Conservation (phyloP, 257 asterid genomes). For the Cruciata laevipes region DNA sequence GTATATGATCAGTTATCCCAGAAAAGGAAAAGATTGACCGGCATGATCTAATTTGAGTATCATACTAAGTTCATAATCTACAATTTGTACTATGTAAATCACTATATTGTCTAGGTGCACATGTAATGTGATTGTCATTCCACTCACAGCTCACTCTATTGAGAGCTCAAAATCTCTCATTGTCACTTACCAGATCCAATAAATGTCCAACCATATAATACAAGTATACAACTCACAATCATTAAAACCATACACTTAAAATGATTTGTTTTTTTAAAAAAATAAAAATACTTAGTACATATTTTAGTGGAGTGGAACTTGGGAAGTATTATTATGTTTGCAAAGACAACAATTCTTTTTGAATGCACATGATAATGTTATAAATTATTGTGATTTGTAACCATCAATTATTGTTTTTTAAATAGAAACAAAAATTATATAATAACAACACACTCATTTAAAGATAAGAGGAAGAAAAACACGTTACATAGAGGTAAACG, state of each 20-base stretch:
- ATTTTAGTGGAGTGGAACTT: background rate
- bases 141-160: background rate
- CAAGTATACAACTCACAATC: background rate
- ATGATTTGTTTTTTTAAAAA: background rate
- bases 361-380: background rate
- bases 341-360: background rate
- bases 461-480: background rate
- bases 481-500: background rate
- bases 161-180: background rate
- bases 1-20: too few relatives aligned
- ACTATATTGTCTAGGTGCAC: background rate
- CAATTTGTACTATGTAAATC: background rate
- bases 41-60: too few relatives aligned
- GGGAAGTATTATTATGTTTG: background rate
- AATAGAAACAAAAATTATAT: too few relatives aligned
- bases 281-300: background rate
- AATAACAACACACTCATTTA: too few relatives aligned
- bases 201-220: constrained; percentile 6
- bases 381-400: too few relatives aligned
- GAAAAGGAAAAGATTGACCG: too few relatives aligned
- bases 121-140: background rate
- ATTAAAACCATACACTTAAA: background rate
- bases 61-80: too few relatives aligned
- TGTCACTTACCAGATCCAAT: constrained; percentile 3
- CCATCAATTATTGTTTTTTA: background rate